Percentiles rank a stretch among this genome's conserved stretches.
phyloP scores from a whole-genome alignment of 495 filamentous ascomycete genomes.

The Penicillium malachiteum region DNA sequence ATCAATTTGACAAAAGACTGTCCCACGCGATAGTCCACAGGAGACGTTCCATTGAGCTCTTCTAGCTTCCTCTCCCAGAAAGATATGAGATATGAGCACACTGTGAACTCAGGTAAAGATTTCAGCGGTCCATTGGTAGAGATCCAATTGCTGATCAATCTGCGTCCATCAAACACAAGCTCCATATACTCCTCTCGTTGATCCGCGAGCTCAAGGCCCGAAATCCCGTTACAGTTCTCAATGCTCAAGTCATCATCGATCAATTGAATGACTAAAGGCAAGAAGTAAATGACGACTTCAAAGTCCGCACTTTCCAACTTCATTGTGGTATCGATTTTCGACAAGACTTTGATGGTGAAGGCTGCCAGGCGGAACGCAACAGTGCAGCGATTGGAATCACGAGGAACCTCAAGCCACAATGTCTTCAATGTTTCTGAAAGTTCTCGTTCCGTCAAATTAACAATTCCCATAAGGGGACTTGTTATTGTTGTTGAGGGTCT shows the following conservation, averaged over 20 bases:
- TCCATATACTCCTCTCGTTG: constrained; percentile 60
- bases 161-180: constrained; percentile 56
- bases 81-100: constrained; percentile 27
- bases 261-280: constrained; percentile 57
- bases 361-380: constrained; percentile 69
- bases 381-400: constrained; percentile 69
- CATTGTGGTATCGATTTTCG: constrained; percentile 24
- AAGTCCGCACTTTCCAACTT: constrained; percentile 33
- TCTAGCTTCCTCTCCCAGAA: constrained; percentile 41
- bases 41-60: constrained; percentile 27
- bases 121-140: constrained; percentile 20
- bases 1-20: constrained; percentile 45
- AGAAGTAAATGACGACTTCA: constrained; percentile 42
- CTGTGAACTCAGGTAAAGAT: constrained; percentile 9
- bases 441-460: constrained; percentile 58
- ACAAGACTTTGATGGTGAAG: constrained; percentile 61
- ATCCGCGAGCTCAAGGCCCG: constrained; percentile 45
- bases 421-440: constrained; percentile 25
- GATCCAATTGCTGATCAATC: constrained; percentile 51
- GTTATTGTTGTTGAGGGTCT: constrained; percentile 67
- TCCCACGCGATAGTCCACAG: constrained; percentile 39
- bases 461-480: constrained; percentile 65
- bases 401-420: constrained; percentile 32
- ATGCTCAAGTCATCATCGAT: constrained; percentile 64
- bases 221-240: constrained; percentile 55